Evolutionary conservation across 2,329 filamentous ascomycete species (phyloP), one percentile per base, ranked within the genome.

Genomic region (Aspergillus sclerotialis): DNA sequence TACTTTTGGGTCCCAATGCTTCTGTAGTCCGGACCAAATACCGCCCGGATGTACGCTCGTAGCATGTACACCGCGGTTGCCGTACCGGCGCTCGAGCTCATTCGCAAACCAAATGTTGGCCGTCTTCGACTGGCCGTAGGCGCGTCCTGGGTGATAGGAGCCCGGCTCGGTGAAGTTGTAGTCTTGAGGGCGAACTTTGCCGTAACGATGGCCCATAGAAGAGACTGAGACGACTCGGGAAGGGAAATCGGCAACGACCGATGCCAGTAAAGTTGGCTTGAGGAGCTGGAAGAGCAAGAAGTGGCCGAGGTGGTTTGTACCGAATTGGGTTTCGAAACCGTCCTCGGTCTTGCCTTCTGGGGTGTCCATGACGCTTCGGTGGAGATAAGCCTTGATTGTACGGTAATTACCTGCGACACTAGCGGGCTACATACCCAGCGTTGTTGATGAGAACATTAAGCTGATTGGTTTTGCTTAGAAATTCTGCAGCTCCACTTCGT

Each of bases 211-310:
- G 2, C 46, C 69, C 0, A 58, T 44, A 2, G 65, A 69, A 0
- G 68, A 59, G 1, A 75, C 47, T 1, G 56, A 50, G 29, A 78
- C 58, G 2, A 76, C 66, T 2, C 73, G 63, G 0, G 66, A 71
- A 4, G 60, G 48, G 36, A 67, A 70, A 0, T 48, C 40, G 0
- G 63, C 50, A 0, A 60, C 65, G 1, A 39, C 31, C 7, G 36
- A 32, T 3, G 42, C 35, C n/a, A 52, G 25, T 2, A 51, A 33
- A 7, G 38, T 30, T 3, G 37, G 34, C 17, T 67, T 67, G 12
- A 78, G 56, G 2, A 74, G 60, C 11, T 70, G 56, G 38, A 73
- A 70, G 9, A 77, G 60, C 1, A 75, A 56, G 55, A 77, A 77
- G 44, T 73, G 68, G 2, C 56, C 60, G 1, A 78, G 53, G 43